A percentile compares a stretch with the other conserved stretches of the same genome.
Evolutionary conservation across 2,329 filamentous ascomycete genomes (phyloP).

Genomic region (Zymoseptoria ardabiliae): DNA sequence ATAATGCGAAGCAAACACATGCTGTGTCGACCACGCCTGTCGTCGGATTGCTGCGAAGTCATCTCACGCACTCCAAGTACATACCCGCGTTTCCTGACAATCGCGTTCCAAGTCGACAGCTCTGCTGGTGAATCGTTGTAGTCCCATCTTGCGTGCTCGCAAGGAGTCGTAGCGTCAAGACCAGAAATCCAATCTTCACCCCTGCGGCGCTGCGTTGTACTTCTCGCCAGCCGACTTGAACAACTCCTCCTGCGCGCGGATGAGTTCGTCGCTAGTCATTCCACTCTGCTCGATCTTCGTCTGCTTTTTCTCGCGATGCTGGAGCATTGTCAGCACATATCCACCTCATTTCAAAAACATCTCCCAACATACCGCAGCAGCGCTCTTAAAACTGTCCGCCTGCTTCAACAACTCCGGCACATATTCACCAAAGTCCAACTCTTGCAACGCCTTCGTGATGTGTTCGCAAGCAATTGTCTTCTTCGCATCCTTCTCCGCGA

Average conservation of each 20-base stretch:
- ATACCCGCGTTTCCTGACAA: too few species aligned
- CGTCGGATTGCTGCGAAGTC: too few species aligned
- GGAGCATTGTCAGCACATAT: conserved; percentile 8
- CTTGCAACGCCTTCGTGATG: conserved; percentile 87
- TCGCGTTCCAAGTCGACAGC: neutral
- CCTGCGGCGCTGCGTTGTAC: conserved; percentile 43
- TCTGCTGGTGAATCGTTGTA: neutral
- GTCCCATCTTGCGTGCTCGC: neutral
- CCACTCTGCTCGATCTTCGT: conserved; percentile 96
- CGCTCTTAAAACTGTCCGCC: conserved; percentile 84
- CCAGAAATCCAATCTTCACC: neutral
- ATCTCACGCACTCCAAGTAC: too few species aligned
- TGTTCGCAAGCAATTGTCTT: conserved; percentile 99
- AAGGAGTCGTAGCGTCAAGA: neutral
- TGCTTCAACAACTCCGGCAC: conserved; percentile 80
- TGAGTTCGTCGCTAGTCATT: conserved; percentile 81
- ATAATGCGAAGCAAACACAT: too few species aligned
- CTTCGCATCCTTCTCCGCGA: conserved; percentile 96
- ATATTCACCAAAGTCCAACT: conserved; percentile 88
- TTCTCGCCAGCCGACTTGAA: conserved; percentile 75
- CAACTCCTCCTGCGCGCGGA: conserved; percentile 81
- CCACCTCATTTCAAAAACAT: conserved; percentile 3
- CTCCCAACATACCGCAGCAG: conserved; percentile 63
- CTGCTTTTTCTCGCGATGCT: conserved; percentile 93
- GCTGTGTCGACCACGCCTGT: too few species aligned